Evolutionary conservation across 129 eudicot species (phyloP), one percentile per base, ranked within the genome.

Genomic region (Tagetes erecta): DNA sequence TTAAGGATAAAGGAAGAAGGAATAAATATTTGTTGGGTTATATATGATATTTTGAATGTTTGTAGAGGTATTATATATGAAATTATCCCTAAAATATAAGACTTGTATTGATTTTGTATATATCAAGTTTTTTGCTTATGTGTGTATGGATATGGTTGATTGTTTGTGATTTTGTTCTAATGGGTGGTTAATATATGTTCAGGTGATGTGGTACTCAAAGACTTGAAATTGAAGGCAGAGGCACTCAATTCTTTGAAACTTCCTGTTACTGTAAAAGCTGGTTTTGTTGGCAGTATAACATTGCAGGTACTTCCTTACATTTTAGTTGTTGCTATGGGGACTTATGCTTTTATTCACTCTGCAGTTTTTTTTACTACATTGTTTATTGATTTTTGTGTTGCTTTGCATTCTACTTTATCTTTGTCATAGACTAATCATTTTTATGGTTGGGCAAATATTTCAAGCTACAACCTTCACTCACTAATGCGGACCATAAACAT

Each of bases 201-300:
- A 94, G 99, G 99, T 72, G 99, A 94, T 82, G 99, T 94, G 80
- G 97, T 94, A 52, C 96, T 94, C 52, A 94, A 85, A 75, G 99
- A 94, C 84, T 81, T 94, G 85, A 94, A 94, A 78, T 71, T 94
- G 63, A 94, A 94, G 82, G 92, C 99, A 39, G 99, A 94, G 85
- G 99, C 99, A 57, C 78, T 91, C 64, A 94, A 94, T 80, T 83
- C 99, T 33, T 75, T 94, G 68, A 89, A 91, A 69, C 94, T 94
- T 71, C 99, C 99, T 3, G 97, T 94, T 5, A 94, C 90, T 0
- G 99, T 91, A 45, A 94, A 91, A 81, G 91, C 96, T 80, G 99
- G 99, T 70, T 87, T 94, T 74, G 87, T 94, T 72, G 99, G 99
- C 55, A 84, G 96, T 51, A 91, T 94, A 88, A 94, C 99, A 59